A percentile compares a stretch with the other conserved stretches of the same genome.
phyloP scores from a whole-genome alignment of 192 early-diverging fungal species.

The Spinellus fusiger region DNA sequence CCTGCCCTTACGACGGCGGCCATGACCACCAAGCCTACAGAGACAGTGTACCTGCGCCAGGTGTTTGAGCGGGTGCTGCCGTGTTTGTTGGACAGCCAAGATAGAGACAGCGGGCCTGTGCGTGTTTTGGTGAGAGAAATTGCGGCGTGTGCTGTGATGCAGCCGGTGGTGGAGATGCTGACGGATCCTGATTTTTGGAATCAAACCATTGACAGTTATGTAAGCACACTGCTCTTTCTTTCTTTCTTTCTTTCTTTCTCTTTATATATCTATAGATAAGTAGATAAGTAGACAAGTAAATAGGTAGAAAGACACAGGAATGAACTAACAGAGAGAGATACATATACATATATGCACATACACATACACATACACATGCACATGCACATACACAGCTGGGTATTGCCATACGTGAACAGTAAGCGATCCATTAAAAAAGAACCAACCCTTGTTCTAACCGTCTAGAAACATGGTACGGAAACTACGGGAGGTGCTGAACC shows the following conservation, averaged over 20 bases:
- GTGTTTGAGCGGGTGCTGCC: slow-evolving; percentile 59
- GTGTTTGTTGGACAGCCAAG: slow-evolving; percentile 52
- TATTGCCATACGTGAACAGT: no score
- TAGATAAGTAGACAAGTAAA: slow-evolving; percentile 38
- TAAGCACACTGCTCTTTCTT: slow-evolving; percentile 31
- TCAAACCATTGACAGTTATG: slow-evolving; percentile 64
- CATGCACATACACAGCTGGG: neutral
- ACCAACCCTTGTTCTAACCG: neutral
- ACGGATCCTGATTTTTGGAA: slow-evolving; percentile 88
- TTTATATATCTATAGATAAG: no score
- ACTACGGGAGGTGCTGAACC: slow-evolving; percentile 59
- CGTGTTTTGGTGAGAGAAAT: slow-evolving; percentile 70
- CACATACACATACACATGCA: neutral
- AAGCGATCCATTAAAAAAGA: no score
- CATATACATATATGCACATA: slow-evolving; percentile 6
- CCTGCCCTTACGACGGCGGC: slow-evolving; percentile 45
- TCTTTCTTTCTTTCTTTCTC: neutral
- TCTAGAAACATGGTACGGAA: slow-evolving; percentile 64
- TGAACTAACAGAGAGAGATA: slow-evolving; percentile 32
- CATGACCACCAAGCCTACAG: slow-evolving; percentile 36
- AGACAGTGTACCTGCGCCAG: slow-evolving; percentile 57
- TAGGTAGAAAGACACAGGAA: slow-evolving; percentile 43
- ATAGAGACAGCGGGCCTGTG: slow-evolving; percentile 53
- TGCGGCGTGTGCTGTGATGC: slow-evolving; percentile 58
- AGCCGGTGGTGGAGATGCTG: slow-evolving; percentile 59